Evolutionary conservation across 2,329 filamentous ascomycete species (phyloP), one percentile per base, ranked within the genome.

Genomic region (Aspergillus sergii): DNA sequence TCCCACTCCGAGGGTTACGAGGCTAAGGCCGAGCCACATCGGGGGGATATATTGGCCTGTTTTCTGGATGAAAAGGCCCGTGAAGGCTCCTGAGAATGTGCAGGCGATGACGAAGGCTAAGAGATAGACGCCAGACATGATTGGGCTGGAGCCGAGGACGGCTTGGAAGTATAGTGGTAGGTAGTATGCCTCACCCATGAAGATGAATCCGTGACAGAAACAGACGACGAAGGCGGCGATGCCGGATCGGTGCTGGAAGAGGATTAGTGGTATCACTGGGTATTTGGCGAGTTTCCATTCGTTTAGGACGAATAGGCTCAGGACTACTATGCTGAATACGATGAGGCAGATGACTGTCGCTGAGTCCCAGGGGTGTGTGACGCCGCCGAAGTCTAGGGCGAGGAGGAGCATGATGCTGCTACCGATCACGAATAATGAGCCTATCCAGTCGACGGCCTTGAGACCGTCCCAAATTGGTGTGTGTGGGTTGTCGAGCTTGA

Each of bases 391-490:
- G 73, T 96, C 90, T 12, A 97, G 86, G 0, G 92, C 94, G 48
- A 97, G 87, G 4, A 97, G 86, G 66, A 96, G 83, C 91, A 96
- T 94, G n/a, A 96, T 82, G 0, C 91, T 94, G 26, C 90, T 92
- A 46, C 90, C 91, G 26, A 94, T 85, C 73, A 96, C 87, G 36
- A 84, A 79, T 28, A 89, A 68, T 0, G 83, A 84, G n/a, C 88
- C 88, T 9, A 86, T 68, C 88, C 88, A 90, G 75, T 89, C 88
- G 64, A 90, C 87, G 7, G 85, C 84, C 64, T 85, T 85, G 41
- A 89, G 72, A 6, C 87, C 87, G 23, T 83, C 81, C 50, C 82
- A 63, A 4, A 89, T 75, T 0, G 85, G 84, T 0, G 87, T 89
- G 66, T 82, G 85, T 12, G 87, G 86, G 1, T 85, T 87, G 66